These are phyloP conservation scores for Penicillium oxalicum DNA, from an alignment of 2,329 filamentous ascomycete species.

Conservation along the genomic window DNA sequence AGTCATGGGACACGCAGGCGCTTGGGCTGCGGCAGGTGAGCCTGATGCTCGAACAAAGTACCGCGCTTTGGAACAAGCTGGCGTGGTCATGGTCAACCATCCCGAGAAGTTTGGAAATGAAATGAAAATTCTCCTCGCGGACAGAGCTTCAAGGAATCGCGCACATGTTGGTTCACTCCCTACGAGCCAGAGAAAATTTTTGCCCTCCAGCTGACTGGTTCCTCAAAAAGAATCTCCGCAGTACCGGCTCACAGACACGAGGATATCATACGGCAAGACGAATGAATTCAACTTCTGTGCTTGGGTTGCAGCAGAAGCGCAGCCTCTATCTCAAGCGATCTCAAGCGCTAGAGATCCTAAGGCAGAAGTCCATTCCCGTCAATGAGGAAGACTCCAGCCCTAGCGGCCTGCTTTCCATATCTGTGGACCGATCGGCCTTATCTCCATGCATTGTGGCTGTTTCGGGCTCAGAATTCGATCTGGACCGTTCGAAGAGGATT, in stretches of 20 bases:
- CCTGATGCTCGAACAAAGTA: slow-evolving; percentile 61
- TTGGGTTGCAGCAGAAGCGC: slow-evolving; percentile 16
- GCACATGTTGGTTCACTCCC: slow-evolving; percentile 17
- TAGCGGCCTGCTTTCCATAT: slow-evolving; percentile 55
- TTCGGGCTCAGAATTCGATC: slow-evolving; percentile 43
- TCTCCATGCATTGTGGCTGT: slow-evolving; percentile 61
- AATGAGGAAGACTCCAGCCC: slow-evolving; percentile 32
- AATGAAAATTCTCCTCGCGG: slow-evolving; percentile 56
- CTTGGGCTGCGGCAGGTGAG: slow-evolving; percentile 63
- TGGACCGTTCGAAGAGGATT: slow-evolving; percentile 47
- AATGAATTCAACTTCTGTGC: slow-evolving; percentile 13
- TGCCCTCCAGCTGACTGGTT: neutral
- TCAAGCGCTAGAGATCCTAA: slow-evolving; percentile 53
- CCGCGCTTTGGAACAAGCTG: slow-evolving; percentile 57
- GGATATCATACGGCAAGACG: slow-evolving; percentile 46
- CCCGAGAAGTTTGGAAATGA: slow-evolving; percentile 67
- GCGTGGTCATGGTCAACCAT: slow-evolving; percentile 66
- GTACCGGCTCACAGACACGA: slow-evolving; percentile 40
- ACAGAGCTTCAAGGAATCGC: slow-evolving; percentile 25
- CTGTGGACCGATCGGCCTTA: slow-evolving; percentile 57
- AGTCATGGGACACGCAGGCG: slow-evolving; percentile 75
- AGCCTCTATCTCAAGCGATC: slow-evolving; percentile 52
- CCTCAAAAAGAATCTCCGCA: slow-evolving; percentile 17
- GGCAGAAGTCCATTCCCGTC: slow-evolving; percentile 44
- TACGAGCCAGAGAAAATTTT: neutral